Evolutionary conservation across 1,284 basidiomycete genomes (phyloP), one percentile per base, ranked within the genome.

Genomic region (Cryptococcus sp.): DNA sequence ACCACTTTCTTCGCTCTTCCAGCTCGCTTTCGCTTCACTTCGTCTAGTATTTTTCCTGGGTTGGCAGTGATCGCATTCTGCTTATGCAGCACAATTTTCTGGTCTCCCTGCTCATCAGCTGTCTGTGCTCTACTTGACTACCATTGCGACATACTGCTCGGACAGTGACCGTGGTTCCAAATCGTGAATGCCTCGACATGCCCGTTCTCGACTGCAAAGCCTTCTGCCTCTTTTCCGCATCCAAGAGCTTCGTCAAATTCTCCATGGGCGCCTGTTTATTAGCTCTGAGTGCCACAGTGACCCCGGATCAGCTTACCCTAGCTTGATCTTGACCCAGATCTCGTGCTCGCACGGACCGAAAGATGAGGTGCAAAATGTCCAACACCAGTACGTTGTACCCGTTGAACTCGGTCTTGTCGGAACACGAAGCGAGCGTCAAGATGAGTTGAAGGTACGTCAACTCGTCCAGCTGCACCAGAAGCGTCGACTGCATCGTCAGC

Each of bases 141-240:
- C n/a, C n/a, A n/a, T n/a, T 26, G 41, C 2, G 21, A 55, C 65
- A 52, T 36, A 69, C 86, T 82, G 60, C 83, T 54, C 78, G 80
- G 43, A 95, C 84, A 12, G 84, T 74, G 54, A 95, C 84, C 2
- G 91, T 94, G 0, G 92, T 95, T 0, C 92, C 92, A 69, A 97
- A 97, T 33, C 92, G 82, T 22, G 89, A 89, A 72, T 97, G 92
- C 24, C 92, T 80, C 16, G 88, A 86, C n/a, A 82, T 59, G 11
- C 60, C 61, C 18, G 60, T 58, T 31, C 66, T 56, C 14, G 57
- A 74, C 12, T 80, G 66, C 48, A 82, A 75, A 28, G 78, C 77
- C 55, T 82, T 82, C 32, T 76, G 74, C 48, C 78, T 78, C 54
- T 81, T 80, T 72, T 94, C 90, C 33, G 78, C 75, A 5, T 80